A percentile compares a stretch with the other conserved stretches of the same genome.
phyloP scores from a whole-genome alignment of 2,329 filamentous ascomycete genomes.

The Fusarium scirpi region DNA sequence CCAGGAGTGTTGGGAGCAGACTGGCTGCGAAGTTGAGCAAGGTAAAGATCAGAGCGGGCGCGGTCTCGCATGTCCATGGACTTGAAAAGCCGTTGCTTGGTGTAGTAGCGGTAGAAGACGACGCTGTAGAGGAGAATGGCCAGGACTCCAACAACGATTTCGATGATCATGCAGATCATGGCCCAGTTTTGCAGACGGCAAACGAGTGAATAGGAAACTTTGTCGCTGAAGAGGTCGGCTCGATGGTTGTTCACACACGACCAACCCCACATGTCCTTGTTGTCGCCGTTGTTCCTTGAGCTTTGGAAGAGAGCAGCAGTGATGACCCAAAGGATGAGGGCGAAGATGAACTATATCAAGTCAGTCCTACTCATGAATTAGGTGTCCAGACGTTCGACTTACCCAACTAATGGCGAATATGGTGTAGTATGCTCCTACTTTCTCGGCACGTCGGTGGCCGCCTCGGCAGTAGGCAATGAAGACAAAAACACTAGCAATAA shows the following conservation, averaged over 20 bases:
- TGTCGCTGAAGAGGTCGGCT: slow-evolving; percentile 78
- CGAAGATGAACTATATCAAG: slow-evolving; percentile 77
- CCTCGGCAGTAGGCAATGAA: slow-evolving; percentile 89
- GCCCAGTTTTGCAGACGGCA: slow-evolving; percentile 96
- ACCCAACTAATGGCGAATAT: slow-evolving; percentile 88
- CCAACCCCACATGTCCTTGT: slow-evolving; percentile 98
- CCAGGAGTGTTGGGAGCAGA: slow-evolving; percentile 96
- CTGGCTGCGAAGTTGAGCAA: slow-evolving; percentile 84
- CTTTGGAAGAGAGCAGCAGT: slow-evolving; percentile 88
- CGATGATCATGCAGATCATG: slow-evolving; percentile 96
- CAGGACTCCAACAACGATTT: slow-evolving; percentile 91
- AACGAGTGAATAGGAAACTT: slow-evolving; percentile 89
- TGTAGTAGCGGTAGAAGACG: slow-evolving; percentile 97
- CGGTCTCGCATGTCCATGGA: slow-evolving; percentile 96
- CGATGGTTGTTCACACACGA: slow-evolving; percentile 92
- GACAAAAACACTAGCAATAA: slow-evolving; percentile 81
- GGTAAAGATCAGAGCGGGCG: slow-evolving; percentile 93
- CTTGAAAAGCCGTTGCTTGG: slow-evolving; percentile 93
- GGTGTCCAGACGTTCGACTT: slow-evolving; percentile 27
- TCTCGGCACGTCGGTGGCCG: slow-evolving; percentile 89
- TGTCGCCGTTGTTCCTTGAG: slow-evolving; percentile 74
- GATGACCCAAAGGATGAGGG: slow-evolving; percentile 90
- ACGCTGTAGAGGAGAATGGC: slow-evolving; percentile 93
- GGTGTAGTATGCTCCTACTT: slow-evolving; percentile 94
- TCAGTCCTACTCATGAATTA: slow-evolving; percentile 2